Percentiles rank a stretch among this genome's conserved stretches.
These are phyloP conservation scores for Zizania latifolia DNA, from an alignment of 176 grass and related monocot genomes.

Conservation along the genomic window DNA sequence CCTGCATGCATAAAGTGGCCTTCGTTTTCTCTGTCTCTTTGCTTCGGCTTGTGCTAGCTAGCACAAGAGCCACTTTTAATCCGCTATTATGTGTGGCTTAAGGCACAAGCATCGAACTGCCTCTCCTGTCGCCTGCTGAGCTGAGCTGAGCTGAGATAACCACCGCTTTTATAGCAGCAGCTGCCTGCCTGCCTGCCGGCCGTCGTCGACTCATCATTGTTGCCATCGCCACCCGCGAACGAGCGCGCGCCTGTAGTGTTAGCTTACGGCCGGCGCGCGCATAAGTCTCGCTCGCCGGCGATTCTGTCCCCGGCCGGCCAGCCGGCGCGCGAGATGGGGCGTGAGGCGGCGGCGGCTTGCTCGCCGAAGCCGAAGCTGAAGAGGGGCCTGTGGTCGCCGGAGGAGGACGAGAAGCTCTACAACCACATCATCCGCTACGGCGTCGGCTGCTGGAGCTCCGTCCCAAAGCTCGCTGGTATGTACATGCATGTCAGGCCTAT, in stretches of 20 bases:
- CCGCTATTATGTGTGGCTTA: conserved; percentile 39
- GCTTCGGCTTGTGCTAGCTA: conserved; percentile 11
- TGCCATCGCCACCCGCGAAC: conserved; percentile 35
- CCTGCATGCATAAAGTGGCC: background rate
- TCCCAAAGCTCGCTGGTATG: conserved; percentile 71
- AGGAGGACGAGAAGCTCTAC: conserved; percentile 96
- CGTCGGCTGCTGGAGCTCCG: conserved; percentile 91
- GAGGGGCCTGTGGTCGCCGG: conserved; percentile 85
- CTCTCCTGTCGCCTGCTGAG: conserved; percentile 15
- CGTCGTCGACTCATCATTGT: conserved; percentile 25
- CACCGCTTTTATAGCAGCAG: conserved; percentile 34
- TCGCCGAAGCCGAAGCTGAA: conserved; percentile 63
- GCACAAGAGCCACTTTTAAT: conserved; percentile 29
- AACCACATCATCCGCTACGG: conserved; percentile 84
- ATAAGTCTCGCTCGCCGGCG: background rate
- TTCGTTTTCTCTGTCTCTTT: background rate
- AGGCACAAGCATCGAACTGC: conserved; percentile 42
- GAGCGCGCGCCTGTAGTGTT: conserved; percentile 11
- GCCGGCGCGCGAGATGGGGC: conserved; percentile 16
- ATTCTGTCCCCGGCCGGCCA: too few relatives aligned
- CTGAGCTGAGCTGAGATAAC: conserved; percentile 18
- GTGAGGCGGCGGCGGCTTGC: conserved; percentile 15
- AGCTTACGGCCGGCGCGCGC: background rate
- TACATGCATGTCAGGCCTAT: too few relatives aligned
- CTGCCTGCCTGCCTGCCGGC: background rate